phyloP scores from a whole-genome alignment of 805 yeast genomes.

The Maudiozyma serrabonitensis region DNA sequence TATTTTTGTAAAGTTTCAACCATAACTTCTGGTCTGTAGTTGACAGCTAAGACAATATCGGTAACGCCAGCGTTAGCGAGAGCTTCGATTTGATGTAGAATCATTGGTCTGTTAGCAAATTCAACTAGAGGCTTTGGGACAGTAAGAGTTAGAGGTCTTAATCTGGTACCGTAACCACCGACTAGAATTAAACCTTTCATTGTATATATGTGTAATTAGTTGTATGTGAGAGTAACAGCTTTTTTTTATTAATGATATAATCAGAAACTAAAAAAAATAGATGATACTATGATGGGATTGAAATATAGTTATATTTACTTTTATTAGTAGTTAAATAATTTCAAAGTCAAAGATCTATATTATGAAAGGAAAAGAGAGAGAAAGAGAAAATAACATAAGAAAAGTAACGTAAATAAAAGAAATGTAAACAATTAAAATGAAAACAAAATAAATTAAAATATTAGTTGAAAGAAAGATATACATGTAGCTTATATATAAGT shows the following conservation, averaged over 20 bases:
- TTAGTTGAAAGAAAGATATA: too few relatives aligned
- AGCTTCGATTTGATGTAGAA: slow-evolving; percentile 96
- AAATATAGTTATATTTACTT: not conserved
- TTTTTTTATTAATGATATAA: not conserved
- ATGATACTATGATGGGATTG: slow-evolving; percentile 1
- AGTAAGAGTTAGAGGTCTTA: slow-evolving; percentile 94
- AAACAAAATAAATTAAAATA: not conserved
- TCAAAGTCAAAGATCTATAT: not conserved
- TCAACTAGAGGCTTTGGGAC: slow-evolving; percentile 95
- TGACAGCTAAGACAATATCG: slow-evolving; percentile 95
- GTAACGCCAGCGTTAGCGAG: slow-evolving; percentile 97
- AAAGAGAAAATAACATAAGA: not conserved
- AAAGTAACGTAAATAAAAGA: not conserved
- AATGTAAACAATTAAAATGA: not conserved
- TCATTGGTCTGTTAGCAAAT: slow-evolving; percentile 99
- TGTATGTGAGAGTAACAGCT: not conserved
- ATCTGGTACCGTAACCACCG: slow-evolving; percentile 99
- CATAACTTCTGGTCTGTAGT: slow-evolving; percentile 99
- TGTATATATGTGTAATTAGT: slow-evolving; percentile 8
- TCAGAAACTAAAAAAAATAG: slow-evolving; percentile 10
- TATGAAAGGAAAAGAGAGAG: not conserved
- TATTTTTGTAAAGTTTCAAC: slow-evolving; percentile 88
- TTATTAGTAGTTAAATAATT: not conserved
- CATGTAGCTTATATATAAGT: too few relatives aligned
- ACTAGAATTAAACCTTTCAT: slow-evolving; percentile 97